Conservation (phyloP, 768 basidiomycete species). For the Lactarius pseudohatsudake region DNA sequence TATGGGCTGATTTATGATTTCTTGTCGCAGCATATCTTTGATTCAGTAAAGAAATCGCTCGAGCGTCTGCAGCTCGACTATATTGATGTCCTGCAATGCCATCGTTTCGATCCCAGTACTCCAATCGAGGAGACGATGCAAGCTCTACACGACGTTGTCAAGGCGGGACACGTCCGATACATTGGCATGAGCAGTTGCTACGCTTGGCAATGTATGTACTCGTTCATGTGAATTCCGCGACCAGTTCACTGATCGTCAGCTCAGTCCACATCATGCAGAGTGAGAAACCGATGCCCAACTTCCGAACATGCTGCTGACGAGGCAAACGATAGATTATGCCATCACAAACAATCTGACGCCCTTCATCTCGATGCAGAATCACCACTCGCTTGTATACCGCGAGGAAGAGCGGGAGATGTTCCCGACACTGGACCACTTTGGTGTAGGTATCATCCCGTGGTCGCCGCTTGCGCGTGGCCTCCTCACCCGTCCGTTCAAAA, state of each 20-base stretch:
- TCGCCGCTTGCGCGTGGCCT: conserved; percentile 27
- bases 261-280: conserved; percentile 28
- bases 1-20: not conserved
- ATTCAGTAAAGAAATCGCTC: conserved; percentile 58
- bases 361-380: conserved; percentile 28
- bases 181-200: conserved; percentile 36
- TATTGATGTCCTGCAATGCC: conserved; percentile 68
- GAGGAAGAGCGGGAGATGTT: conserved; percentile 43
- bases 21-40: conserved; percentile 62
- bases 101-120: conserved; percentile 39
- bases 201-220: conserved; percentile 34
- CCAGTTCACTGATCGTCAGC: conserved; percentile 16
- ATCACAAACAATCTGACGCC: conserved; percentile 24
- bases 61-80: conserved; percentile 73
- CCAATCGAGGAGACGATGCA: conserved; percentile 36
- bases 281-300: conserved; percentile 6
- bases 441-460: conserved; percentile 28
- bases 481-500: conserved; percentile 20
- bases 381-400: conserved; percentile 40
- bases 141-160: conserved; percentile 42
- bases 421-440: conserved; percentile 32
- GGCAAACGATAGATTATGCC: conserved; percentile 25
- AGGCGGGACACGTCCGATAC: conserved; percentile 40
- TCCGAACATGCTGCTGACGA: conserved; percentile 21
- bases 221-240: not conserved